phyloP scores from a whole-genome alignment of 2,329 filamentous ascomycete species.

The Aspergillus ibericus region DNA sequence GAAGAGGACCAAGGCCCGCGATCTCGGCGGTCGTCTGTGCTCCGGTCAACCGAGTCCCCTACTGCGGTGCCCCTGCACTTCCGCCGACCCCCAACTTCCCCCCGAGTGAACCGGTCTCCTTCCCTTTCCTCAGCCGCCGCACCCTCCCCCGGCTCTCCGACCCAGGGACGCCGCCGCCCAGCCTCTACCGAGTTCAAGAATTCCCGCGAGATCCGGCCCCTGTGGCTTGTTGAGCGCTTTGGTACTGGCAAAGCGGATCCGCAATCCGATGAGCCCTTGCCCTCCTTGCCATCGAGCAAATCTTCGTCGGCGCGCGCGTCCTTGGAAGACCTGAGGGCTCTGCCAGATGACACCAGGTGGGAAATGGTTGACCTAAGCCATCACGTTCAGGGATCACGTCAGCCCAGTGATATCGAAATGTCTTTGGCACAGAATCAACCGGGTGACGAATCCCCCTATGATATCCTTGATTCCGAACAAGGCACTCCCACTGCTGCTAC shows the following conservation, averaged over 20 bases:
- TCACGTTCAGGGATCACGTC: conserved; percentile 19
- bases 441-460: conserved; percentile 35
- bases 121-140: conserved; percentile 41
- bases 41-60: conserved; percentile 43
- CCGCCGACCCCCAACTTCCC: conserved; percentile 51
- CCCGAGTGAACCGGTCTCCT: conserved; percentile 43
- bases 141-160: conserved; percentile 44
- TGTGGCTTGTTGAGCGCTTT: conserved; percentile 76
- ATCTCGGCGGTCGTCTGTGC: conserved; percentile 31
- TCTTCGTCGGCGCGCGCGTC: conserved; percentile 51
- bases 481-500: conserved; percentile 66
- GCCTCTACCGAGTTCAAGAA: conserved; percentile 55
- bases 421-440: conserved; percentile 37
- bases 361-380: conserved; percentile 31
- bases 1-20: conserved; percentile 17
- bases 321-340: conserved; percentile 40
- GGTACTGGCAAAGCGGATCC: conserved; percentile 43
- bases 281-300: conserved; percentile 54
- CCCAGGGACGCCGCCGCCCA: conserved; percentile 44
- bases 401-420: conserved; percentile 27
- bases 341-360: conserved; percentile 31
- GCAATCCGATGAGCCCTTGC: conserved; percentile 44
- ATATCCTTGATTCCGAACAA: conserved; percentile 63
- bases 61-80: conserved; percentile 60
- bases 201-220: conserved; percentile 70